Base-by-base conservation (phyloP, 768 basidiomycete genomes). In the Russula vinacea region DNA sequence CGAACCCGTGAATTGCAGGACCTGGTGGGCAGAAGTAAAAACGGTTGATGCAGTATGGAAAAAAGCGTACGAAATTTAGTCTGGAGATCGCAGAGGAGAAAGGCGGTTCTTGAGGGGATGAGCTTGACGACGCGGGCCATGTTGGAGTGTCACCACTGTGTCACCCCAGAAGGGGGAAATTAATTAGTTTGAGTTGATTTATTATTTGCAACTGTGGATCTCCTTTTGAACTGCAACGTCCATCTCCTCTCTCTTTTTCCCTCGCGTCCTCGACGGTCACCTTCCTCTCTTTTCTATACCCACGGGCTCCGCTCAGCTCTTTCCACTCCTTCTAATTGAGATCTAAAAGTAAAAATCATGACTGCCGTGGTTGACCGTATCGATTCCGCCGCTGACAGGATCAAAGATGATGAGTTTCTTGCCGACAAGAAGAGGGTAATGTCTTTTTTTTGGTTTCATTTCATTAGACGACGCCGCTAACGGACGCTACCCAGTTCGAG, bases 61-160 rank as follows among this genome's bases (percentile, higher is more conserved):
- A 29, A 56, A 9, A 40, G 63, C 84, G 66, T 68, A 92, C 91
- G 77, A 76, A 93, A 89, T 67, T 83, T 82, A 9, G 82, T 78
- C 75, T 95, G 94, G 2, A 95, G 75, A 73, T 96, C 94, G 73
- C 94, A 97, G 32, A 92, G 76, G 62, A 95, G 82, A 78, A 96
- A 84, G 54, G 89, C 71, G 17, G 83, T 76, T 22, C 69, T 69
- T 3, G 67, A 69, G 45, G 73, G 86, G 75, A 68, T 75, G 69
- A 74, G 75, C 60, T 70, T 78, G 19, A 70, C 69, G 55, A 8
- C 8, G 47, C 10, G 1, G 24, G 50, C 26, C 59, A 60, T 60
- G 35, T 7, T n/a, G 45, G 22, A 13, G 5, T 24, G n/a, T 22
- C 17, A 10, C n/a, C 44, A 10, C 10, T 5, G 5, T 24, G n/a